Evolutionary conservation across 1,139 yeast species (phyloP).

Genomic region (Saccharomyces pastorianus): DNA sequence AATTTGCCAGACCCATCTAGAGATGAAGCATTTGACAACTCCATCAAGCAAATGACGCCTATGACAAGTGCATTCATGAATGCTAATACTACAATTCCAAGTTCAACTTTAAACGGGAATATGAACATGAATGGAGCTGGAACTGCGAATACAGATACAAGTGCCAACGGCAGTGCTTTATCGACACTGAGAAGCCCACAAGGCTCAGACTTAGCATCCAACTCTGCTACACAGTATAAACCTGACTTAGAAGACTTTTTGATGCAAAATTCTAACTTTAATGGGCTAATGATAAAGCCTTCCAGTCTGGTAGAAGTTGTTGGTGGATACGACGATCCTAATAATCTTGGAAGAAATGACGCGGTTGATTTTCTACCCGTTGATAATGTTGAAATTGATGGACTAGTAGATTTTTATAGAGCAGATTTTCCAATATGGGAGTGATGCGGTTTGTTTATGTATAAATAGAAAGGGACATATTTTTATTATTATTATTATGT

Average conservation of each 20-base stretch:
- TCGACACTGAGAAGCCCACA: constrained; percentile 11
- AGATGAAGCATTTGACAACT: constrained; percentile 1
- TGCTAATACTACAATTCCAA: neutral
- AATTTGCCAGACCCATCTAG: constrained; percentile 9
- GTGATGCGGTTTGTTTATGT: constrained; percentile 2
- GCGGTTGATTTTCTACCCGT: constrained; percentile 23
- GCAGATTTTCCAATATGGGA: constrained; percentile 21
- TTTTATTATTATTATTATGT: neutral
- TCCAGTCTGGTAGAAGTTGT: constrained; percentile 30
- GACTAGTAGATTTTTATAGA: constrained; percentile 15
- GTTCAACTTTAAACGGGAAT: constrained; percentile 1
- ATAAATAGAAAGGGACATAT: neutral
- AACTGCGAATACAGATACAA: constrained; percentile 3
- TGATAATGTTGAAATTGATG: constrained; percentile 23
- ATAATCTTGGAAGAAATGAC: constrained; percentile 9
- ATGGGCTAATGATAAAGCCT: constrained; percentile 28
- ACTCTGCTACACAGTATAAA: constrained; percentile 7
- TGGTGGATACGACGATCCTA: constrained; percentile 22
- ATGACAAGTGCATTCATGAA: neutral
- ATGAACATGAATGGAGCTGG: constrained; percentile 1
- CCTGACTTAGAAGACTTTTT: constrained; percentile 31
- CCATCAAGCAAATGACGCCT: neutral
- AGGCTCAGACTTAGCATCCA: constrained; percentile 12
- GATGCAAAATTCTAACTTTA: constrained; percentile 26
- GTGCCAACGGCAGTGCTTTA: constrained; percentile 1